Conservation (phyloP, 2,329 filamentous ascomycete genomes). For the Fusarium chlamydosporum region DNA sequence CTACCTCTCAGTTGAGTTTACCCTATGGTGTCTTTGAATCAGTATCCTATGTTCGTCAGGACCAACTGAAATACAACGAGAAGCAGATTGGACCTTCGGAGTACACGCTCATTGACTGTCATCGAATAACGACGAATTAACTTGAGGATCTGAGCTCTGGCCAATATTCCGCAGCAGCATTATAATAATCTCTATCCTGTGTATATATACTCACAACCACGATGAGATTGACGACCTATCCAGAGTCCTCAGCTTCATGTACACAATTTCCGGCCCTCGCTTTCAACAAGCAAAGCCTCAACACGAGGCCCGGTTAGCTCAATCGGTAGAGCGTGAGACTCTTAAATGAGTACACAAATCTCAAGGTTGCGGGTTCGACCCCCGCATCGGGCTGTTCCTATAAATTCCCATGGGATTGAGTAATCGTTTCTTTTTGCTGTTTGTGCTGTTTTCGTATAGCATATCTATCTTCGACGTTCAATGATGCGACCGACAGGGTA, state of each 20-base stretch:
- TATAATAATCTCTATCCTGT: too few relatives aligned
- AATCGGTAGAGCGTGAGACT: conserved; percentile 78
- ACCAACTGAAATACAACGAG: too few relatives aligned
- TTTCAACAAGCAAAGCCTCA: conserved; percentile 15
- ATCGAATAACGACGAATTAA: too few relatives aligned
- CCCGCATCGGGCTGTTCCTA: conserved; percentile 57
- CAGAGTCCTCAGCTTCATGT: not conserved
- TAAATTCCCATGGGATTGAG: conserved; percentile 29
- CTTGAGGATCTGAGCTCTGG: too few relatives aligned
- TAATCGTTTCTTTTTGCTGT: conserved; percentile 8
- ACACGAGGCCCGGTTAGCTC: conserved; percentile 56
- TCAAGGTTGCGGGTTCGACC: conserved; percentile 71
- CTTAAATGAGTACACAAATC: conserved; percentile 63
- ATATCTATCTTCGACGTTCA: too few relatives aligned
- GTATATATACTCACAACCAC: too few relatives aligned
- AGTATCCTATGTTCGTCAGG: too few relatives aligned
- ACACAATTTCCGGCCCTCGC: rapidly evolving
- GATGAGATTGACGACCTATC: not conserved
- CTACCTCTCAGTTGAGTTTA: not conserved
- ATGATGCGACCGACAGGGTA: not conserved
- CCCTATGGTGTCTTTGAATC: not conserved
- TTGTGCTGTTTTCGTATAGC: not conserved
- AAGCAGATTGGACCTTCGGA: too few relatives aligned
- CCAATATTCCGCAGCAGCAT: too few relatives aligned
- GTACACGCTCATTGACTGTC: too few relatives aligned